Percentiles rank a stretch among this genome's conserved stretches.
These are phyloP conservation scores for Beta lomatogona DNA, from an alignment of 179 eudicot genomes.

Conservation along the genomic window DNA sequence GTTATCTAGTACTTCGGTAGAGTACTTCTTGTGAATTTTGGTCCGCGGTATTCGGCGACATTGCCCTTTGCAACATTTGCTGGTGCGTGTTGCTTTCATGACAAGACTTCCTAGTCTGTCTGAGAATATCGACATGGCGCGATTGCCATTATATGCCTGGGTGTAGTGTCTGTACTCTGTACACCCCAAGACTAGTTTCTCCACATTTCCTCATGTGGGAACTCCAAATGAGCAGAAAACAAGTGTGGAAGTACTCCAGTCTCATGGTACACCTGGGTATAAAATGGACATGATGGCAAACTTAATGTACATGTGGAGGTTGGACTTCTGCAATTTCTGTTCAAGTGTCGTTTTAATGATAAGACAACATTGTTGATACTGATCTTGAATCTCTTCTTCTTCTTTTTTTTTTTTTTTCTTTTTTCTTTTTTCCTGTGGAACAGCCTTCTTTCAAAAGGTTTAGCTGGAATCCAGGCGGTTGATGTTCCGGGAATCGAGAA, in stretches of 20 bases:
- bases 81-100: background rate
- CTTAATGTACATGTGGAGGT: background rate
- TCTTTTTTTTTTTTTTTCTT: background rate
- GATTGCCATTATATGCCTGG: too few relatives aligned
- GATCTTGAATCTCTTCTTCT: background rate
- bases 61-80: background rate
- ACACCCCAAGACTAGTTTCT: background rate
- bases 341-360: background rate
- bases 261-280: too few relatives aligned
- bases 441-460: slow-evolving; percentile 89
- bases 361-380: background rate
- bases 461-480: slow-evolving; percentile 91
- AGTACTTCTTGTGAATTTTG: background rate
- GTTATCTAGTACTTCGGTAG: background rate
- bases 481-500: slow-evolving; percentile 88
- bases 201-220: background rate
- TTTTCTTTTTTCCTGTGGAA: slow-evolving; percentile 12
- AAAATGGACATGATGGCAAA: background rate
- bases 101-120: background rate
- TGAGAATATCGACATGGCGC: background rate
- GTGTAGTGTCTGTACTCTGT: too few relatives aligned
- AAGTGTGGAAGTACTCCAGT: too few relatives aligned
- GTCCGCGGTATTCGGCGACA: slow-evolving; percentile 5
- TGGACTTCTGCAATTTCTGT: background rate
- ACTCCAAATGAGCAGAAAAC: too few relatives aligned